Conservation (phyloP, 1,284 basidiomycete species). For the Erythrobasidium hasegawianum region DNA sequence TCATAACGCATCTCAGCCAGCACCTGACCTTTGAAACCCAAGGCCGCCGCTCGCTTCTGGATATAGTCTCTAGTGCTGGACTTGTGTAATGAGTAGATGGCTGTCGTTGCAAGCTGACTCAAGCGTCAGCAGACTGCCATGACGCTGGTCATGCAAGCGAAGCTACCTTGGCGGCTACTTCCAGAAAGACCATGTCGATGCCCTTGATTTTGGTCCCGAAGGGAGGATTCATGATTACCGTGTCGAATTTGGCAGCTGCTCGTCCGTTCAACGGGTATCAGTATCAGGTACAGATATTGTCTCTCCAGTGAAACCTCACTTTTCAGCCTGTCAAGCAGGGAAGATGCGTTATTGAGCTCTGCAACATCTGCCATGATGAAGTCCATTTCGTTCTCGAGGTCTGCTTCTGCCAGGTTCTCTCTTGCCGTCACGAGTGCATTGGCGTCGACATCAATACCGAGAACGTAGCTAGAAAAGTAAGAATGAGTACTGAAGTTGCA, state of each 20-base stretch:
- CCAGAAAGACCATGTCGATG: conserved; percentile 46
- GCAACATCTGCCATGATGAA: conserved; percentile 39
- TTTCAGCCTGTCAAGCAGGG: conserved; percentile 10
- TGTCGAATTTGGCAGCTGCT: conserved; percentile 37
- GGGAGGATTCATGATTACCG: conserved; percentile 44
- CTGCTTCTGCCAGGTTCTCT: conserved; percentile 41
- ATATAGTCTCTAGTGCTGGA: conserved; percentile 44
- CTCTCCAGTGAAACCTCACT: background rate
- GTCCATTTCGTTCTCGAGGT: conserved; percentile 42
- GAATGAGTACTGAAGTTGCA: too few relatives aligned
- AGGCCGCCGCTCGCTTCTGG: conserved; percentile 38
- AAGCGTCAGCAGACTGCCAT: background rate
- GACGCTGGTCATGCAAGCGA: background rate
- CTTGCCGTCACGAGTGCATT: conserved; percentile 40
- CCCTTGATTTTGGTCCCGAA: conserved; percentile 44
- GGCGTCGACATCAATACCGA: conserved; percentile 42
- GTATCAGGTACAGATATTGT: too few relatives aligned
- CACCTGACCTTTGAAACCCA: conserved; percentile 43
- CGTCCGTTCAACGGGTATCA: background rate
- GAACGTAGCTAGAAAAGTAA: conserved; percentile 37
- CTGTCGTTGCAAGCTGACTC: conserved; percentile 39
- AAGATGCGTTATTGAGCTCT: conserved; percentile 23
- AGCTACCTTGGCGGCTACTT: conserved; percentile 40
- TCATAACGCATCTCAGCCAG: conserved; percentile 43
- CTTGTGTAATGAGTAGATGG: conserved; percentile 46